Conservation (phyloP, 306 rosid species). For the Dalbergia cochinchinensis region DNA sequence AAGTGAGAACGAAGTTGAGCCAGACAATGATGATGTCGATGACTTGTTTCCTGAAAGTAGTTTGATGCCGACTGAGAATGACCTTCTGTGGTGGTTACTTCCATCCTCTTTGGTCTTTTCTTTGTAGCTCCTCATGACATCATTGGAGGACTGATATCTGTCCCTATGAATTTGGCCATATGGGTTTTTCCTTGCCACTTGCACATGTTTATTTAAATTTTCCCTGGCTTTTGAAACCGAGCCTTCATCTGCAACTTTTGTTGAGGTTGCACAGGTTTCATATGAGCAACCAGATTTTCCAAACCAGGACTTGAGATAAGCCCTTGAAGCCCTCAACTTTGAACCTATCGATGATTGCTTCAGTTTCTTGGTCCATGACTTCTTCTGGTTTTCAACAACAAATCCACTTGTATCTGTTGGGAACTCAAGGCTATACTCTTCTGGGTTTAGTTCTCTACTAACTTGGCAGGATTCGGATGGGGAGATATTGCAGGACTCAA, state of each 20-base stretch:
- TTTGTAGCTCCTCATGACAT: constrained; percentile 51
- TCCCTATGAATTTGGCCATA: constrained; percentile 69
- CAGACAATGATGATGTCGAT: constrained; percentile 48
- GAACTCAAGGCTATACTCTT: constrained; percentile 63
- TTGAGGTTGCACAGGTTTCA: constrained; percentile 73
- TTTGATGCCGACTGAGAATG: constrained; percentile 78
- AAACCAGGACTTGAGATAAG: constrained; percentile 85
- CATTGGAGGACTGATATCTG: constrained; percentile 54
- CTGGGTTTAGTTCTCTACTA: constrained; percentile 72
- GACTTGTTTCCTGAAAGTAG: constrained; percentile 66
- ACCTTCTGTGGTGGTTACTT: constrained; percentile 71
- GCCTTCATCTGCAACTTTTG: constrained; percentile 73
- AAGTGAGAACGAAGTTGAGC: constrained; percentile 64
- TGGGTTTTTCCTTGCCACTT: constrained; percentile 60
- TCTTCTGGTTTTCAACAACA: constrained; percentile 57
- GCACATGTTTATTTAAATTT: constrained; percentile 52
- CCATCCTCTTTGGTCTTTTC: constrained; percentile 55
- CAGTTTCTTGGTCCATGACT: constrained; percentile 85
- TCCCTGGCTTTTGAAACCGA: constrained; percentile 72
- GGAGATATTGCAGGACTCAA: constrained; percentile 89
- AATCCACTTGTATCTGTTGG: constrained; percentile 48
- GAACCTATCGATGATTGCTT: constrained; percentile 76
- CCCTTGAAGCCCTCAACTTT: constrained; percentile 86
- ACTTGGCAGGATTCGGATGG: constrained; percentile 80
- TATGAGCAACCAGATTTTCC: constrained; percentile 83